These are phyloP conservation scores for Ceraceosorus guamensis DNA, from an alignment of 1,284 basidiomycete genomes.

Conservation along the genomic window DNA sequence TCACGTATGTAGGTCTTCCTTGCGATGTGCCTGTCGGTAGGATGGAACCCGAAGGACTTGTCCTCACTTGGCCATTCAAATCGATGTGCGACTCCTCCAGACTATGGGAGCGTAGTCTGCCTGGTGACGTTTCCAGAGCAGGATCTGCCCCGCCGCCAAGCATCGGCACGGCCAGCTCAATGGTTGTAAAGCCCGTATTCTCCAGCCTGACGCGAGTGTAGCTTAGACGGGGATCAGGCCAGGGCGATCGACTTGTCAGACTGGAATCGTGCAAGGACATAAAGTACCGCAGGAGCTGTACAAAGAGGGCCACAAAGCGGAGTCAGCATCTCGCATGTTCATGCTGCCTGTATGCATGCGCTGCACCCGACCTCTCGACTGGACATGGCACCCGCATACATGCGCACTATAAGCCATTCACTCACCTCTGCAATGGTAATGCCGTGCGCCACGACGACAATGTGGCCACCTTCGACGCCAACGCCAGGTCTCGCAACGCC, in stretches of 20 bases:
- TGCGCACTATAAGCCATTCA: background rate
- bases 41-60: no score
- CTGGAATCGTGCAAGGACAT: constrained; percentile 29
- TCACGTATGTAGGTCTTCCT: background rate
- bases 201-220: constrained; percentile 51
- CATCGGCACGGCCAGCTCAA: constrained; percentile 47
- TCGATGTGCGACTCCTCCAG: no score
- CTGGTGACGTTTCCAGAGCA: no score
- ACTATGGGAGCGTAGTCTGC: no score
- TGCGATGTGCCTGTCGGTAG: no score
- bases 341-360: background rate
- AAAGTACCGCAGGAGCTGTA: constrained; percentile 25
- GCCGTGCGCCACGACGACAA: constrained; percentile 73
- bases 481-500: background rate
- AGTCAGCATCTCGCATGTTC: no score
- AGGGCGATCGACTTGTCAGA: constrained; percentile 23
- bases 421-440: constrained; percentile 61
- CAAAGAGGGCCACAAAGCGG: no score
- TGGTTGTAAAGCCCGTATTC: constrained; percentile 53
- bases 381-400: background rate
- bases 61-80: background rate
- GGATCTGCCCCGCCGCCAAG: no score
- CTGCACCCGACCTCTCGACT: background rate
- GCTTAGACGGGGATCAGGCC: constrained; percentile 40
- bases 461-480: constrained; percentile 50